A percentile compares a stretch with the other conserved stretches of the same genome.
Conservation (phyloP, 2,329 filamentous ascomycete genomes). For the Pseudocercospora ulei region DNA sequence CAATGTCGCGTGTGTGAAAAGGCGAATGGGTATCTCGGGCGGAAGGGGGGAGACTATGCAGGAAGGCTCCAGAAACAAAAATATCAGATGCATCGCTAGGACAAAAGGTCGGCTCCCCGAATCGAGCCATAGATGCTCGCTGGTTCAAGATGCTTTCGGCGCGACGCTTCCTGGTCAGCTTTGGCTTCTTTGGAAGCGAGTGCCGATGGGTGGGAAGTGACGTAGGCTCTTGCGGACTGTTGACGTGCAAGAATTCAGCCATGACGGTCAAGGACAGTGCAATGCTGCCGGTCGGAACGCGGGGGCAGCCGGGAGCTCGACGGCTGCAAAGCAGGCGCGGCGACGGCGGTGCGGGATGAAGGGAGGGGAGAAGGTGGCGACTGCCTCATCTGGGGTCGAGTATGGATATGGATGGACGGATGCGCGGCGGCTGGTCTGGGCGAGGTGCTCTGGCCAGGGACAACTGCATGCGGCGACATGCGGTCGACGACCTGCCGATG, state of each 20-base stretch:
- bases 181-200: conserved; percentile 17
- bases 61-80: conserved; percentile 16
- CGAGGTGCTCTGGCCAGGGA: too few relatives aligned
- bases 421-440: conserved; percentile 8
- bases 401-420: conserved; percentile 8
- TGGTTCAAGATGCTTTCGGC: conserved; percentile 19
- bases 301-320: conserved; percentile 16
- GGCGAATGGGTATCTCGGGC: conserved; percentile 10
- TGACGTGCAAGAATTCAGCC: conserved; percentile 27
- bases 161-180: conserved; percentile 17
- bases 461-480: conserved; percentile 2
- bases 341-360: conserved; percentile 16
- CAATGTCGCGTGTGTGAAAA: conserved; percentile 6
- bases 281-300: conserved; percentile 12
- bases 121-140: conserved; percentile 27
- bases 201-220: conserved; percentile 14
- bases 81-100: conserved; percentile 20
- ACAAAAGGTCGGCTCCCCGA: conserved; percentile 27
- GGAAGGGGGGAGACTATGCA: conserved; percentile 7
- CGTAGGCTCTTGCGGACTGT: conserved; percentile 19
- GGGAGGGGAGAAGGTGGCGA: conserved; percentile 7
- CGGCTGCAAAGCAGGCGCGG: conserved; percentile 18
- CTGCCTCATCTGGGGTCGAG: conserved; percentile 5
- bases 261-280: conserved; percentile 14
- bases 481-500: conserved; percentile 10